Evolutionary conservation across 2,329 filamentous ascomycete genomes (phyloP), one percentile per base, ranked within the genome.

Genomic region (Epichloe typhina): DNA sequence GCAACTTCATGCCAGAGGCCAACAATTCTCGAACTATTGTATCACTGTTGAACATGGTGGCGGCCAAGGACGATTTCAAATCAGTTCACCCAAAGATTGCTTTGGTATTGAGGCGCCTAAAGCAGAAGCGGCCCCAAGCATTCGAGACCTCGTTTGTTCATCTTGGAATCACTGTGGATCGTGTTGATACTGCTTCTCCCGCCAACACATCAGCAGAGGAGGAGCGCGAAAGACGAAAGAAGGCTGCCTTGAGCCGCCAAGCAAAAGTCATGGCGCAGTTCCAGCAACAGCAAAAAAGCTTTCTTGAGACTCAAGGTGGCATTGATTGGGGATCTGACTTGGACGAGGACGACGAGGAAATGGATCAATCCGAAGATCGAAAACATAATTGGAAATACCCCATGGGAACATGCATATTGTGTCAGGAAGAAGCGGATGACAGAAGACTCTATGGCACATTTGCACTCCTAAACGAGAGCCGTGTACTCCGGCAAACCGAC

Each of bases 241-340:
- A 86, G 66, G 87, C 91, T 49, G 93, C 93, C 0, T 70, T 90
- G 40, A 91, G 89, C 59, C 82, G 93, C 21, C 90, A 97, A 66
- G 90, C 90, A 2, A 86, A 82, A 61, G 88, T 98, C 35, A 96
- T 98, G 90, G 93, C 90, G 2, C 89, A 96, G 62, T 96, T 98
- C 68, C 93, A 97, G 64, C 86, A 95, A 63, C 91, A 98, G 62
- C 94, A 97, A 64, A 91, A 94, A 68, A 93, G 82, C 60, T 98
- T 98, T 68, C 72, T 98, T 69, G 85, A 88, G 51, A 93, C 84
- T 56, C 90, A 96, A 65, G 84, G 80, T n/a, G 76, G 83, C 41
- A 79, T 95, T 53, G 86, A 95, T 65, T 95, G 88, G 86, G 89
- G 87, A 13, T 71, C 69, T 38, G 86, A 93, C 53, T 79, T 88